Evolutionary conservation across 2,329 filamentous ascomycete species (phyloP).

Genomic region (Trichoderma sp.): DNA sequence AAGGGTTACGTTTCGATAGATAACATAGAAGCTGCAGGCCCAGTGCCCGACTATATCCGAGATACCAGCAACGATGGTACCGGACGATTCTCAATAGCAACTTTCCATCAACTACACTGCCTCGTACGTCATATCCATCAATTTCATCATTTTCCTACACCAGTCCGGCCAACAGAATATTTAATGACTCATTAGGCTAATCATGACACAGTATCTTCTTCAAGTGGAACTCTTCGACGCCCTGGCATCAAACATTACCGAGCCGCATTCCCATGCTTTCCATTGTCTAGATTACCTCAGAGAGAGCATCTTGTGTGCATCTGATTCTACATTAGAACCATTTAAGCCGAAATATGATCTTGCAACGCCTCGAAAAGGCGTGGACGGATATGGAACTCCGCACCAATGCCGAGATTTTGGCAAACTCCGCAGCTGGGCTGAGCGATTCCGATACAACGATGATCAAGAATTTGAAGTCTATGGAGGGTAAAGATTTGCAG

Average conservation of each 20-base stretch:
- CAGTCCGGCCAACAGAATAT: no score
- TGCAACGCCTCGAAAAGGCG: slow-evolving; percentile 1
- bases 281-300: slow-evolving; percentile 20
- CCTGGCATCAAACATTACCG: slow-evolving; percentile 14
- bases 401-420: slow-evolving; percentile 21
- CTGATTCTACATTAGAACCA: slow-evolving; percentile 9
- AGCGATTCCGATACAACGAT: slow-evolving; percentile 20
- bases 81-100: slow-evolving; percentile 19
- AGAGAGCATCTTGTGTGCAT: slow-evolving; percentile 21
- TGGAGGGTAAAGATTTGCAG: background rate
- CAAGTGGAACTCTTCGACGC: slow-evolving; percentile 18
- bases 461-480: slow-evolving; percentile 12
- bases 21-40: slow-evolving; percentile 20
- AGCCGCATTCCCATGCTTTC: slow-evolving; percentile 15
- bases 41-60: slow-evolving; percentile 14
- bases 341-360: slow-evolving; percentile 14
- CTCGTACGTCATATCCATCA: background rate
- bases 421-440: slow-evolving; percentile 11
- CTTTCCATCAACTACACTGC: slow-evolving; percentile 16
- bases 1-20: slow-evolving; percentile 24
- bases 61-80: slow-evolving; percentile 18
- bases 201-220: slow-evolving; percentile 6
- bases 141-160: background rate
- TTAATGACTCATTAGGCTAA: background rate
- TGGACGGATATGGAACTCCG: slow-evolving; percentile 19